phyloP scores from a whole-genome alignment of 1,284 basidiomycete species.

The Apiotrichum gamsii region DNA sequence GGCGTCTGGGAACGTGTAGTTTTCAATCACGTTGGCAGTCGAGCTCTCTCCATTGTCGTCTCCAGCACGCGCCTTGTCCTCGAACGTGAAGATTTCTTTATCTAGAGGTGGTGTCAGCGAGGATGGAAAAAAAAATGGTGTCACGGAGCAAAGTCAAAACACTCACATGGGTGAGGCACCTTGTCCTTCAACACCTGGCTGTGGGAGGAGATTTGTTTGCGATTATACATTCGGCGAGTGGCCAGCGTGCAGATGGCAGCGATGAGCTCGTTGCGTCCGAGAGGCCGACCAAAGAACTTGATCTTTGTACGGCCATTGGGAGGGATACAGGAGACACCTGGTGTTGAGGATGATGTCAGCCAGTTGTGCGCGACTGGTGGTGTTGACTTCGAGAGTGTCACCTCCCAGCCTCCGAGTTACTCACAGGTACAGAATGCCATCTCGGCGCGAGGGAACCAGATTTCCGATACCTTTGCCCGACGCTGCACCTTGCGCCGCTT shows the following conservation, averaged over 20 bases:
- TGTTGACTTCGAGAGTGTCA: background rate
- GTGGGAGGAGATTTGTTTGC: slow-evolving; percentile 47
- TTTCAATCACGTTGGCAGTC: slow-evolving; percentile 20
- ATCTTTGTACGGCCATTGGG: slow-evolving; percentile 43
- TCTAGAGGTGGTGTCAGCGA: slow-evolving; percentile 1
- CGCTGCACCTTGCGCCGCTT: slow-evolving; percentile 19
- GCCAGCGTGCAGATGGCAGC: slow-evolving; percentile 50
- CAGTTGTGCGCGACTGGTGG: background rate
- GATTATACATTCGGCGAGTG: slow-evolving; percentile 42
- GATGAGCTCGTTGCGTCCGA: slow-evolving; percentile 53
- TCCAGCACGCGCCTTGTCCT: slow-evolving; percentile 17
- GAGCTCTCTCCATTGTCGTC: slow-evolving; percentile 16
- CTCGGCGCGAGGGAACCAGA: slow-evolving; percentile 19
- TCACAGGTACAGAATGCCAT: slow-evolving; percentile 22
- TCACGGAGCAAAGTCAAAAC: background rate
- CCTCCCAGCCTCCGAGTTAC: slow-evolving; percentile 2
- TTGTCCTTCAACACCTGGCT: slow-evolving; percentile 46
- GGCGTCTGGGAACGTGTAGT: slow-evolving; percentile 15
- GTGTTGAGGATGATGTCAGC: slow-evolving; percentile 4
- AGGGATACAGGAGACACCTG: slow-evolving; percentile 25
- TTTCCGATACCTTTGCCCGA: slow-evolving; percentile 17
- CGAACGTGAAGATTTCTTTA: slow-evolving; percentile 23
- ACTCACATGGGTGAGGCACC: slow-evolving; percentile 18
- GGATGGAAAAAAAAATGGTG: background rate
- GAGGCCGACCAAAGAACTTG: slow-evolving; percentile 50